Conservation (phyloP, 345 rosid genomes). For the Populus pruinosa region DNA sequence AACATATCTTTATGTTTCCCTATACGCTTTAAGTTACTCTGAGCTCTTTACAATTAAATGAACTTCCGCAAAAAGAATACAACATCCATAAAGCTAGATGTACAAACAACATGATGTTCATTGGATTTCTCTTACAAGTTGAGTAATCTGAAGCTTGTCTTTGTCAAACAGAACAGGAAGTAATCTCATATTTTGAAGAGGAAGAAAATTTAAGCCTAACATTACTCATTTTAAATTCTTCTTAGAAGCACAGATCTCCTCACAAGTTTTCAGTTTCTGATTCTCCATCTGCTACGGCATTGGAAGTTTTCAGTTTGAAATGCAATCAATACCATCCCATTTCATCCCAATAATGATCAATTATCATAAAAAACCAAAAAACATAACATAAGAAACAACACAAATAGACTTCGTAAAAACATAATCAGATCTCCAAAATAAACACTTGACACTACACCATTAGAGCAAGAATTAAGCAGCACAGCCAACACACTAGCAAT, state of each 20-base stretch:
- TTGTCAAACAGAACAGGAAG: neutral
- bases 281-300: slow-evolving; percentile 5
- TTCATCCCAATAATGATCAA: neutral
- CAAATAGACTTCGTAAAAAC: slow-evolving; percentile 17
- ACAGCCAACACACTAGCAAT: slow-evolving; percentile 13
- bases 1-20: neutral
- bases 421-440: slow-evolving; percentile 43
- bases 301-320: slow-evolving; percentile 13
- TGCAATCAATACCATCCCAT: slow-evolving; percentile 7
- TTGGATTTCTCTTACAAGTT: neutral
- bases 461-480: slow-evolving; percentile 4
- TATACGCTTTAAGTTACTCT: neutral
- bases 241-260: slow-evolving; percentile 2
- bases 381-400: slow-evolving; percentile 8
- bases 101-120: neutral
- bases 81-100: neutral
- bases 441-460: slow-evolving; percentile 5
- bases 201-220: neutral
- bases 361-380: slow-evolving; percentile 7
- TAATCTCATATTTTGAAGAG: neutral
- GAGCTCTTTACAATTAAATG: neutral
- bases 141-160: neutral
- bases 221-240: slow-evolving; percentile 8
- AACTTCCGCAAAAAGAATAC: neutral
- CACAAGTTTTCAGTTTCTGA: neutral